Conservation (phyloP, 768 basidiomycete species). For the Collybia sordida region DNA sequence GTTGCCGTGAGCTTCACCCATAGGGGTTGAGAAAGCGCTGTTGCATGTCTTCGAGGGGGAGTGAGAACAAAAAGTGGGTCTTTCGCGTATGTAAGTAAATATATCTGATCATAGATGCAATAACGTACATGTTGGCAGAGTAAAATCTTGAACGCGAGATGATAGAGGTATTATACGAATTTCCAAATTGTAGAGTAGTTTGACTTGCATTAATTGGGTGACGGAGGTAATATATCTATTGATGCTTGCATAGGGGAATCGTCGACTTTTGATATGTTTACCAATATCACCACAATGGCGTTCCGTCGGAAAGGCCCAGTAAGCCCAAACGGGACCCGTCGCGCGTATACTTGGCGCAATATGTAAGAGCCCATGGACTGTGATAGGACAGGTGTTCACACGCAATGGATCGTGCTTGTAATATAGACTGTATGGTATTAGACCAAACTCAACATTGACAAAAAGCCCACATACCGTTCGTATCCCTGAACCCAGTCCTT, state of each 20-base stretch:
- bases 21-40: neutral
- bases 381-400: slow-evolving; percentile 19
- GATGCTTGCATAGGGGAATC: slow-evolving; percentile 30
- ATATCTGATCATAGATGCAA: too few species aligned
- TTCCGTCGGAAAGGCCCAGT: slow-evolving; percentile 40
- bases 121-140: too few species aligned
- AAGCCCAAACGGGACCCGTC: slow-evolving; percentile 30
- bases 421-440: slow-evolving; percentile 22
- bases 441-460: neutral
- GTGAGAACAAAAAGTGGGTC: too few species aligned
- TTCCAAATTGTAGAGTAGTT: slow-evolving; percentile 19
- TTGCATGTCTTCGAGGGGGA: neutral
- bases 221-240: slow-evolving; percentile 22
- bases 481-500: slow-evolving; percentile 34
- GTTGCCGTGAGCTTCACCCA: slow-evolving; percentile 1
- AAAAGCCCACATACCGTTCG: slow-evolving; percentile 32
- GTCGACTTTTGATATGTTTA: slow-evolving; percentile 24
- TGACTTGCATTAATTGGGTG: slow-evolving; percentile 29
- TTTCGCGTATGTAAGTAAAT: too few species aligned
- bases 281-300: slow-evolving; percentile 30
- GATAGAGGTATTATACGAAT: slow-evolving; percentile 15
- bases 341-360: too few species aligned
- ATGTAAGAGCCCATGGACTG: too few species aligned
- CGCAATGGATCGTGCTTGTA: slow-evolving; percentile 19
- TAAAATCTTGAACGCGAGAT: neutral